Evolutionary conservation across 2,329 filamentous ascomycete genomes (phyloP).

Genomic region (Stagonosporopsis rhizophila): DNA sequence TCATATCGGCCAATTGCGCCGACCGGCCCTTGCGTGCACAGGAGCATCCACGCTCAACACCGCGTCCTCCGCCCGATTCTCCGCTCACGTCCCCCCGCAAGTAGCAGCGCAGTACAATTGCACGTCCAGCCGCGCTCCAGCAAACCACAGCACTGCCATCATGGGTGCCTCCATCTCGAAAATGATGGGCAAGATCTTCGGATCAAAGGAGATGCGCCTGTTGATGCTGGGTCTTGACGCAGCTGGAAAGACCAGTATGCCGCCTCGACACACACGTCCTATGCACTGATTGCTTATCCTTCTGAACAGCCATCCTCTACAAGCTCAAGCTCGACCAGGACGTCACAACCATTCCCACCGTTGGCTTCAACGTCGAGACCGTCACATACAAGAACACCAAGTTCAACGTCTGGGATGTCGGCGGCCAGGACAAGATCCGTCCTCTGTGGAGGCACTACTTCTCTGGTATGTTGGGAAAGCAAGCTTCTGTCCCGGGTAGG

Average conservation of each 20-base stretch:
- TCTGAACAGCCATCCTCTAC: constrained; percentile 79
- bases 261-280: not conserved
- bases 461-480: constrained; percentile 66
- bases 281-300: constrained; percentile 22
- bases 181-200: constrained; percentile 98
- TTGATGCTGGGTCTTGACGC: constrained; percentile 97
- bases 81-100: not conserved
- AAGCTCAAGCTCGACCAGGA: constrained; percentile 99
- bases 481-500: constrained; percentile 42
- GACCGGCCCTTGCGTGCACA: constrained; percentile 10
- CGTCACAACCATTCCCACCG: constrained; percentile 98
- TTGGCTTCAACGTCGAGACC: constrained; percentile 99
- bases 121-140: not conserved
- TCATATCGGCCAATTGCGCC: constrained; percentile 10
- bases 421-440: constrained; percentile 99
- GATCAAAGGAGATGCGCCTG: constrained; percentile 97
- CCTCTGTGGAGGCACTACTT: constrained; percentile 99
- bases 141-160: constrained; percentile 51
- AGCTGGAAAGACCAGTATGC: constrained; percentile 88
- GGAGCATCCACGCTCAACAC: constrained; percentile 12
- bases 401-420: constrained; percentile 99
- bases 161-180: constrained; percentile 94
- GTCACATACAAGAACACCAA: constrained; percentile 99
- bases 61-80: not conserved
- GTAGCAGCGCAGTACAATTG: constrained; percentile 1